Evolutionary conservation across 2,329 filamentous ascomycete genomes (phyloP), one percentile per base, ranked within the genome.

Genomic region (Colletotrichum gloeosporioides): DNA sequence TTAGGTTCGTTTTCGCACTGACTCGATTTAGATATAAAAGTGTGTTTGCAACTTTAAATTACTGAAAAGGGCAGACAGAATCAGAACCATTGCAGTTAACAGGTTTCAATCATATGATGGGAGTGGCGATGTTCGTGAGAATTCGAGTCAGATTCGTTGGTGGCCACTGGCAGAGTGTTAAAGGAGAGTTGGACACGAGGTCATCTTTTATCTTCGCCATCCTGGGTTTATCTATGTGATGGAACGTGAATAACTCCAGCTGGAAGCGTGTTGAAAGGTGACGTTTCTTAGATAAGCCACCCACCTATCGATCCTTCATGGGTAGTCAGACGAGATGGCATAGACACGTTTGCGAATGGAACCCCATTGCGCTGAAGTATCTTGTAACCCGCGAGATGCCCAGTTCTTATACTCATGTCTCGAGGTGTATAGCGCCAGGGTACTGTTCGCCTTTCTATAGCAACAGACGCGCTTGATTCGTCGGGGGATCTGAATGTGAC

Each of bases 331-430:
- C 16, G 36, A 44, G 16, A 44, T 44, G 16, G 16, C 6, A 4
- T n/a, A n/a, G n/a, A 44, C 16, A 44, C 36, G 16, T 44, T 10
- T 10, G 4, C 16, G 16, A 44, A 10, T 44, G 36, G 36, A 18
- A 44, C 4, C 36, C 16, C 4, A 44, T 44, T 18, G 36, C 36
- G 16, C 36, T 44, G 8, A 18, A 10, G 0, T 10, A 3, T 44
- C 2, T 6, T 44, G 0, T 3, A 10, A 0, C 8, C 1, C 36
- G 1, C 8, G 16, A 18, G 16, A 44, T 18, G 4, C 4, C 0
- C 1, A n/a, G 36, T 6, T 44, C 16, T n/a, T 44, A 18, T n/a
- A 44, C 16, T 10, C 36, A 6, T 44, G 8, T 4, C 36, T 18
- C 16, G 8, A 44, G 0, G 2, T 18, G 0, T 10, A n/a, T 9